Evolutionary conservation across 1,284 basidiomycete genomes (phyloP).

Genomic region (Stygiomarasmius scandens): DNA sequence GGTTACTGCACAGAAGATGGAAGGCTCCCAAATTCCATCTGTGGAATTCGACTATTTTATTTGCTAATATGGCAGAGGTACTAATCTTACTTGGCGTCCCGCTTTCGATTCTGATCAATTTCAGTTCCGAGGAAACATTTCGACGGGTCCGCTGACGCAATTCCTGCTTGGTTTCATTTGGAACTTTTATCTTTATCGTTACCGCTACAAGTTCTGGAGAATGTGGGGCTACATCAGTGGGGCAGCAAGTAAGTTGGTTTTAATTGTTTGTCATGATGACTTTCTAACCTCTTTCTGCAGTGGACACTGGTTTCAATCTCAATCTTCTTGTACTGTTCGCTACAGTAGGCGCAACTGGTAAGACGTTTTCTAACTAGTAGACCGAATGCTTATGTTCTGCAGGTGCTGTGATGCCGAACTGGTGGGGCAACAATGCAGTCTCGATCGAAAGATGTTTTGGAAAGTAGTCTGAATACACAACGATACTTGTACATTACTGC

Average conservation of each 20-base stretch:
- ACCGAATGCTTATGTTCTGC: background rate
- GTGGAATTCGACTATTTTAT: slow-evolving; percentile 4
- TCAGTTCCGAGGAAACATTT: slow-evolving; percentile 11
- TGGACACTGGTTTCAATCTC: slow-evolving; percentile 8
- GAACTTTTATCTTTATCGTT: slow-evolving; percentile 13
- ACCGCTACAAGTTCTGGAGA: slow-evolving; percentile 14
- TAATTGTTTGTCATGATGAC: background rate
- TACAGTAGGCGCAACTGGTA: slow-evolving; percentile 5
- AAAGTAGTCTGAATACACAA: background rate
- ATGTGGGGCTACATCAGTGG: slow-evolving; percentile 14
- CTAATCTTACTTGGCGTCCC: background rate
- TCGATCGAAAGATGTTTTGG: slow-evolving; percentile 12
- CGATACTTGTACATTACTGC: too few species aligned
- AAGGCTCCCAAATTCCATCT: slow-evolving; percentile 6
- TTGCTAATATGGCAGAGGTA: background rate
- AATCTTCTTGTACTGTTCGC: slow-evolving; percentile 10
- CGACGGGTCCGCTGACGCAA: slow-evolving; percentile 6
- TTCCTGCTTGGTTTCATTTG: slow-evolving; percentile 8
- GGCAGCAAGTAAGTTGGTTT: slow-evolving; percentile 8
- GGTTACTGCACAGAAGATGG: slow-evolving; percentile 8
- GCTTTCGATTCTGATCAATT: background rate
- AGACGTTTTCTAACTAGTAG: background rate
- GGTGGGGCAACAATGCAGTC: slow-evolving; percentile 12
- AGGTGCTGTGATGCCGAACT: slow-evolving; percentile 12
- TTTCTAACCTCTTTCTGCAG: background rate